phyloP scores from a whole-genome alignment of 805 yeast genomes.

The Schizosaccharomyces osmophilus region DNA sequence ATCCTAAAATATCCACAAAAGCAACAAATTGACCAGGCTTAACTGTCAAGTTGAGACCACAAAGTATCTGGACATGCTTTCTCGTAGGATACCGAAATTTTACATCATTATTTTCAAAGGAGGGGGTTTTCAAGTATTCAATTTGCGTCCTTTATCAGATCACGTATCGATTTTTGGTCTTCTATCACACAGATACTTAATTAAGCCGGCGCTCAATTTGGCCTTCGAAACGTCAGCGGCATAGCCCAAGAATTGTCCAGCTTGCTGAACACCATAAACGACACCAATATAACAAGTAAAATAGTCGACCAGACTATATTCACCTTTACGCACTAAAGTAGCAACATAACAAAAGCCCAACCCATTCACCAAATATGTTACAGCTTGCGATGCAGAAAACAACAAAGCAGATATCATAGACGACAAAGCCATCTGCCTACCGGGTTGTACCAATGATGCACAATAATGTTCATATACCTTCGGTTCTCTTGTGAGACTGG shows the following conservation, averaged over 20 bases:
- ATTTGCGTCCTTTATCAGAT: conserved; percentile 12
- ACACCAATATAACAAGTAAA: conserved; percentile 18
- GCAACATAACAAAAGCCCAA: conserved; percentile 22
- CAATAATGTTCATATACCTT: conserved; percentile 15
- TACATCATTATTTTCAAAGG: conserved; percentile 22
- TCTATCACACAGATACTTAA: conserved; percentile 14
- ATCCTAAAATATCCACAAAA: conserved; percentile 65
- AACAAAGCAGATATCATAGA: conserved; percentile 11
- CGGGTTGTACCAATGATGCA: conserved; percentile 5
- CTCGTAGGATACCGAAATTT: conserved; percentile 14
- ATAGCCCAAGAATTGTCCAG: conserved; percentile 18
- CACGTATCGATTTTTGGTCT: conserved; percentile 16
- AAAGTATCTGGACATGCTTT: conserved; percentile 11
- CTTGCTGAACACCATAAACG: conserved; percentile 20
- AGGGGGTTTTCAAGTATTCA: conserved; percentile 10
- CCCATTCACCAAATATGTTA: conserved; percentile 18
- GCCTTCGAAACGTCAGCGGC: conserved; percentile 23
- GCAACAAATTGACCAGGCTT: conserved; percentile 74
- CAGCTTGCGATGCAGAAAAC: conserved; percentile 17
- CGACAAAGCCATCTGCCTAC: conserved; percentile 4
- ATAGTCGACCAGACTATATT: conserved; percentile 14
- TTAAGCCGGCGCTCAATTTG: conserved; percentile 15
- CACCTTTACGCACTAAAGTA: conserved; percentile 14
- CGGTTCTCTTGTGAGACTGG: conserved; percentile 19
- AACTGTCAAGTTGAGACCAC: conserved; percentile 12